These are phyloP conservation scores for Spergularia azorica DNA, from an alignment of 179 eudicot species.

Conservation along the genomic window DNA sequence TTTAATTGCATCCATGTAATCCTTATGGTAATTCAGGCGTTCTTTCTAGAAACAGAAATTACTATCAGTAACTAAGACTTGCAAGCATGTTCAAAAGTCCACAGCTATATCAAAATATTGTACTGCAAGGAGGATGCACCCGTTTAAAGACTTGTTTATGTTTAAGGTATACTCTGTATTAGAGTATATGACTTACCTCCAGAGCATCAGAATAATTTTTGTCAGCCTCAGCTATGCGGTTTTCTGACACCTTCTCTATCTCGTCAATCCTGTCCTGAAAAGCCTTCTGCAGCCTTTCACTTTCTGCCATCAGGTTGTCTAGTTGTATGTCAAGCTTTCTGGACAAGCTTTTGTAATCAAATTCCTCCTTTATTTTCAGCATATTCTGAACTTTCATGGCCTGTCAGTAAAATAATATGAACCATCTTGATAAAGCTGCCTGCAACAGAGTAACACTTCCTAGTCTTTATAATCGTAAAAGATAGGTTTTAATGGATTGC, in stretches of 20 bases:
- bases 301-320: slow-evolving; percentile 88
- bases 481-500: background rate
- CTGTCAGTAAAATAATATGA: slow-evolving; percentile 36
- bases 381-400: slow-evolving; percentile 99
- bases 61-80: slow-evolving; percentile 14
- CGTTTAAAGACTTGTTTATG: background rate
- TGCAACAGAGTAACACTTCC: background rate
- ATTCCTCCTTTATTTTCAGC: slow-evolving; percentile 96
- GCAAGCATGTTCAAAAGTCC: slow-evolving; percentile 10
- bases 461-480: background rate
- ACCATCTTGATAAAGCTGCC: slow-evolving; percentile 10
- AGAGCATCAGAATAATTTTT: slow-evolving; percentile 66
- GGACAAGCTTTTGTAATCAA: slow-evolving; percentile 92
- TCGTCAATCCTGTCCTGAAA: slow-evolving; percentile 78
- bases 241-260: slow-evolving; percentile 64
- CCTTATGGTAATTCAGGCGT: slow-evolving; percentile 55
- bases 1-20: slow-evolving; percentile 62
- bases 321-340: slow-evolving; percentile 89
- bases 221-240: slow-evolving; percentile 64
- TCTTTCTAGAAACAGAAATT: slow-evolving; percentile 52
- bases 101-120: background rate
- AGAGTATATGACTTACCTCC: slow-evolving; percentile 51
- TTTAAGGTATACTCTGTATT: background rate
- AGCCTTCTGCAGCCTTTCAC: slow-evolving; percentile 85
- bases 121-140: background rate